A percentile compares a stretch with the other conserved stretches of the same genome.
Conservation (phyloP, 768 basidiomycete species). For the Boletus pseudopeckii region DNA sequence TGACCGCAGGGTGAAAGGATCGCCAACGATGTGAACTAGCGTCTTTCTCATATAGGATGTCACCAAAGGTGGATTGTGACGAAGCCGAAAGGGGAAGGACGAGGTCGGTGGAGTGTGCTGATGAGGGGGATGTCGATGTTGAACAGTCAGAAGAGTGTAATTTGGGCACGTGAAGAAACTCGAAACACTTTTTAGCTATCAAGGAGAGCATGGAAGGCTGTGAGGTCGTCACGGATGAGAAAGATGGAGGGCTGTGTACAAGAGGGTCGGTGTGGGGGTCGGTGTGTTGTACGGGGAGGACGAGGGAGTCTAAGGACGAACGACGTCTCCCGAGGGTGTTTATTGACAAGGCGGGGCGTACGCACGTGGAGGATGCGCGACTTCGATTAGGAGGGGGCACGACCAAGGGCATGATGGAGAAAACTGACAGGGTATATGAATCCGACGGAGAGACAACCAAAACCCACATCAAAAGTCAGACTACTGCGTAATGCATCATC, state of each 20-base stretch:
- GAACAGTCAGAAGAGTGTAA: slow-evolving; percentile 40
- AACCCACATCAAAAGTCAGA: slow-evolving; percentile 20
- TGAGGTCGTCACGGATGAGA: slow-evolving; percentile 17
- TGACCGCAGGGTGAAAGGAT: slow-evolving; percentile 35
- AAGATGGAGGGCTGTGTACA: not conserved
- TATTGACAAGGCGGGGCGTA: slow-evolving; percentile 50
- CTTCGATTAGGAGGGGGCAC: slow-evolving; percentile 45
- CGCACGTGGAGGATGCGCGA: slow-evolving; percentile 58
- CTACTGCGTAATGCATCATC: slow-evolving; percentile 19
- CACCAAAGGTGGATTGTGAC: slow-evolving; percentile 44
- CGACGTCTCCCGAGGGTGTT: slow-evolving; percentile 53
- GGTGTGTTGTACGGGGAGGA: slow-evolving; percentile 31
- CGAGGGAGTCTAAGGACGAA: slow-evolving; percentile 40
- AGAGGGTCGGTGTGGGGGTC: slow-evolving; percentile 6
- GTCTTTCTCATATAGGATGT: slow-evolving; percentile 40
- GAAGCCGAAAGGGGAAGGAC: slow-evolving; percentile 57
- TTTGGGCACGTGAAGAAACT: slow-evolving; percentile 48
- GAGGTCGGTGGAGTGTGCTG: slow-evolving; percentile 41
- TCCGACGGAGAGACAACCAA: not conserved
- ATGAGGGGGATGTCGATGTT: slow-evolving; percentile 39
- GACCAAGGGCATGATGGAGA: slow-evolving; percentile 27
- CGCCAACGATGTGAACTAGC: slow-evolving; percentile 27
- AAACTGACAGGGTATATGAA: not conserved
- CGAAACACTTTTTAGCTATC: slow-evolving; percentile 48
- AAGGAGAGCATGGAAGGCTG: slow-evolving; percentile 49